A percentile compares a stretch with the other conserved stretches of the same genome.
Evolutionary conservation across 208 protist genomes (phyloP).

Genomic region (Phytomonas francai): DNA sequence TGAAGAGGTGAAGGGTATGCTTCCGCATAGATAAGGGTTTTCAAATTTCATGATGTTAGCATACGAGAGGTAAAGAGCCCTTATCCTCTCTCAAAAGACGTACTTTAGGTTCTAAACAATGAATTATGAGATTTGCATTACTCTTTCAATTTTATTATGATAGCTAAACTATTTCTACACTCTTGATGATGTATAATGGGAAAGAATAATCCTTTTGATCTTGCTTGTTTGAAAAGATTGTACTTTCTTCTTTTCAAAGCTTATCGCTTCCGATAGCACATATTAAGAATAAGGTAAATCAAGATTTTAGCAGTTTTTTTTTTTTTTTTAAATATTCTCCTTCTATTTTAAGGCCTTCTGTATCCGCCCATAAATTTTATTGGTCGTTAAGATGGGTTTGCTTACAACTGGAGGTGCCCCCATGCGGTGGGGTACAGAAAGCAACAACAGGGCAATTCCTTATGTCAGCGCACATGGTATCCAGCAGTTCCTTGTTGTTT

Average conservation of each 20-base stretch:
- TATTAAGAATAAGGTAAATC: not conserved
- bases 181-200: not conserved
- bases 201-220: not conserved
- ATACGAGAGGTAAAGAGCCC: not conserved
- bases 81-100: not conserved
- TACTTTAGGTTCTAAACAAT: not conserved
- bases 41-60: slow-evolving; percentile 1
- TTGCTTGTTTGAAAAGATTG: slow-evolving; percentile 8
- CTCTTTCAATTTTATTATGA: not conserved
- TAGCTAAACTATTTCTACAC: not conserved
- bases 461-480: slow-evolving; percentile 92
- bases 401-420: slow-evolving; percentile 76
- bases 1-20: too few species aligned
- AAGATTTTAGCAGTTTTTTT: slow-evolving; percentile 3
- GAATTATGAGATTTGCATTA: not conserved
- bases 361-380: slow-evolving; percentile 2
- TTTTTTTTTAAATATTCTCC: slow-evolving; percentile 15
- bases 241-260: slow-evolving; percentile 15
- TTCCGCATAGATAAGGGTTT: not conserved
- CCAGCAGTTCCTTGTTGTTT: slow-evolving; percentile 91
- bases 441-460: slow-evolving; percentile 66
- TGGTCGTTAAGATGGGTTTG: slow-evolving; percentile 53
- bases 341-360: slow-evolving; percentile 4
- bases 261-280: not conserved
- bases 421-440: slow-evolving; percentile 79